Base-by-base conservation (phyloP, 2,329 filamentous ascomycete species). In the Sporothrix mexicana region DNA sequence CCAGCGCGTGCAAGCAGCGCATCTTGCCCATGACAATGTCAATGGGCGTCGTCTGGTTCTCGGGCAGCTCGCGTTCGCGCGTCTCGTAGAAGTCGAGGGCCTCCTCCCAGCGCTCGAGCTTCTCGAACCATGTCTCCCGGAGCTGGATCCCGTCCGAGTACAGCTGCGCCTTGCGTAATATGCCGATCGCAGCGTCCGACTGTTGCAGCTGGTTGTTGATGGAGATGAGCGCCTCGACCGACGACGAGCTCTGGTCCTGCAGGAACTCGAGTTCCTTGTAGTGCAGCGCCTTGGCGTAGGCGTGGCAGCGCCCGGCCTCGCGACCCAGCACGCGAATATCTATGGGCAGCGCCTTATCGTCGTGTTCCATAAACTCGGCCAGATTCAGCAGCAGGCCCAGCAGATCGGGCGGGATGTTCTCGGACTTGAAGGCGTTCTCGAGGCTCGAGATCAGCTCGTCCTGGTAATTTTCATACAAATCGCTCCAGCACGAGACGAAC, bases 131-230 rank as follows among this genome's bases (percentile, higher is more conserved):
- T 0, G 95, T 98, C 83, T 99, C 96, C 74, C 97, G 94, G 68
- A 99, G 87, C 79, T 97, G 94, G 43, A 99, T 97, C 15, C 89
- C 89, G 79, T 99, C 96, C 77, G 93, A 93, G 81, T 98, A 99
- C 59, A 94, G 90, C 81, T 99, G 96, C 9, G 96, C 96, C 83
- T 97, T 97, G 69, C 96, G 91, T 73, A 99, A 86, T 74, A 99
- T 99, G 81, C 96, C 96, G 77, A 99, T 98, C 57, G 96, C 97
- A 45, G 96, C 97, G 82, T 99, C 96, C 8, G 96, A 98, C 81
- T 99, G 96, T 80, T 99, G 96, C 7, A 99, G 88, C 80, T 99
- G 95, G 80, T 99, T 99, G 83, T 99, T 99, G 85, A 99, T 99
- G 75, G 95, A 96, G 78, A 99, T 99, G 74, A 99, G 85, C 8